Evolutionary conservation across 2,329 filamentous ascomycete species (phyloP), one percentile per base, ranked within the genome.

Genomic region (Colletotrichum sp.): DNA sequence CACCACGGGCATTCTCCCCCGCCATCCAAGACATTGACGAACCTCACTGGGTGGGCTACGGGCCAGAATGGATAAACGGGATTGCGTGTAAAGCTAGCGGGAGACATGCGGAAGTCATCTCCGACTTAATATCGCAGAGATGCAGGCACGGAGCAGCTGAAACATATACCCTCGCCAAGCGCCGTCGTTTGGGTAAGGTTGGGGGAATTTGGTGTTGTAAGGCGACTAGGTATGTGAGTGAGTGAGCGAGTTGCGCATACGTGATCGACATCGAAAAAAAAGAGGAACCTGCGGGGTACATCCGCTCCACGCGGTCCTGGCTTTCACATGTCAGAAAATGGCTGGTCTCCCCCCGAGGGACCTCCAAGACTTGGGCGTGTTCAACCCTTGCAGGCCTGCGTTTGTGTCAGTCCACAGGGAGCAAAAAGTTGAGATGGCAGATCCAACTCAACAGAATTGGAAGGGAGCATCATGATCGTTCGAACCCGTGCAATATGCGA

Each of bases 251-350:
- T 16, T 34, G 34, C 57, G 39, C 73, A 39, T 65, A 74, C 59
- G 65, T 69, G 74, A 74, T 74, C 71, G 74, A 69, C 74, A 32
- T 52, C 27, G 55, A 73, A 68, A 68, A 72, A 73, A 75, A 76
- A 74, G 71, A 76, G 74, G 74, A 76, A 76, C 71, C 65, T 76
- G 74, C 71, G 74, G 74, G 74, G 70, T 76, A 71, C 71, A 61
- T 73, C 64, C 59, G 65, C 65, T 69, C 74, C 74, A 76, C 71
- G 74, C 71, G 68, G 64, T 44, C 60, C 39, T 59, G 44, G 22
- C 73, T 76, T 76, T 76, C 74, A 76, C 74, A 76, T 76, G 74
- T 69, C 73, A 75, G 52, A 64, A 74, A 39, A n/a, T 5, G 52
- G 30, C 66, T 32, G 27, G 63, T 57, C n/a, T 59, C n/a, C 44